Conservation (phyloP, 2,329 filamentous ascomycete species). For the Cercospora canescens region DNA sequence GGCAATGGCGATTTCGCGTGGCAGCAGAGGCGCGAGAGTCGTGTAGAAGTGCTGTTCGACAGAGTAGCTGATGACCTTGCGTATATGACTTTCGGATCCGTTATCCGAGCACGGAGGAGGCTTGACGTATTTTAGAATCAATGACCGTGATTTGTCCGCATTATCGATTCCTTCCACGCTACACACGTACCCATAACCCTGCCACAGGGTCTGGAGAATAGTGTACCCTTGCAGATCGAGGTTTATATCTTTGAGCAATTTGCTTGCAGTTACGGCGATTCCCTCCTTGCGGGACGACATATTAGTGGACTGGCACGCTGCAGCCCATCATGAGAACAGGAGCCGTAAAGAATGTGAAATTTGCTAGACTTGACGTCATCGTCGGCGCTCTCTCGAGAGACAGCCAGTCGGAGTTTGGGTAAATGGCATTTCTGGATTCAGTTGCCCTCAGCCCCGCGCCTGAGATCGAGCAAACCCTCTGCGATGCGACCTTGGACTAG, state of each 20-base stretch:
- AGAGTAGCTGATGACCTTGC: constrained; percentile 67
- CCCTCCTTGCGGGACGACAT: neutral
- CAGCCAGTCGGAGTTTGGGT: neutral
- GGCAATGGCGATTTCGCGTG: constrained; percentile 49
- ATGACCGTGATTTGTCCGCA: constrained; percentile 21
- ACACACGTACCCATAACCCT: constrained; percentile 55
- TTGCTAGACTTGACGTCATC: constrained; percentile 3
- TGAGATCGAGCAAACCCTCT: constrained; percentile 54
- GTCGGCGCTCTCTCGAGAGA: neutral
- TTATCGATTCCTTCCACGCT: constrained; percentile 47
- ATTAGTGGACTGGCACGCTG: neutral
- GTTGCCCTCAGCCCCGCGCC: constrained; percentile 18
- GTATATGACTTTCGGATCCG: constrained; percentile 61
- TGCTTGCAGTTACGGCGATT: neutral
- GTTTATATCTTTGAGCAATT: neutral
- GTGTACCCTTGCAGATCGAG: constrained; percentile 2
- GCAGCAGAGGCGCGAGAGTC: constrained; percentile 54
- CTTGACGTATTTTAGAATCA: constrained; percentile 63
- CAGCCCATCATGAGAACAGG: neutral
- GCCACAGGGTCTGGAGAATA: constrained; percentile 2
- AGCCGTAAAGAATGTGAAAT: neutral
- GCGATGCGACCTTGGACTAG: constrained; percentile 53
- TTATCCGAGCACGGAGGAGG: constrained; percentile 45
- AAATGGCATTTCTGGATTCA: neutral
- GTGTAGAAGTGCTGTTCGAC: constrained; percentile 68